Evolutionary conservation across 2,329 filamentous ascomycete genomes (phyloP).

Genomic region (Meredithiella fracta): DNA sequence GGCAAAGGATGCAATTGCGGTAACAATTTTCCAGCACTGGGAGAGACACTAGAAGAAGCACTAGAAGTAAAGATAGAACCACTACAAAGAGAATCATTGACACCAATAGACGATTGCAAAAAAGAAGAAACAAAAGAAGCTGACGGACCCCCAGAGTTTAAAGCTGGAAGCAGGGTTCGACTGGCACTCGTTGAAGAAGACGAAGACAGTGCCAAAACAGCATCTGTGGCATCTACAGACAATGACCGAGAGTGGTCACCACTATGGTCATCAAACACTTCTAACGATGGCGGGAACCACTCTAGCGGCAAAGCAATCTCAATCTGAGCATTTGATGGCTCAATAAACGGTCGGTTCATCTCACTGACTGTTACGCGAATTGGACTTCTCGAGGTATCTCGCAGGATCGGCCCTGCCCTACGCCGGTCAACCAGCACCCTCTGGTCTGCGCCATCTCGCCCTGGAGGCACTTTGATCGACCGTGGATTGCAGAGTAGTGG

Average conservation of each 20-base stretch:
- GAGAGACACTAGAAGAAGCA: not conserved
- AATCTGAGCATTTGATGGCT: conserved; percentile 12
- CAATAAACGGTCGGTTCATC: conserved; percentile 6
- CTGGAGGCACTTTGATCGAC: not conserved
- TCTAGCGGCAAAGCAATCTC: conserved; percentile 11
- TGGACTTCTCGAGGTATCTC: conserved; percentile 38
- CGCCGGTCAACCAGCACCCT: not conserved
- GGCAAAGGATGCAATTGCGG: not conserved
- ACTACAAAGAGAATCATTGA: not conserved
- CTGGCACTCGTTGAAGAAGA: not conserved
- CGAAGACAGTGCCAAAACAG: not conserved
- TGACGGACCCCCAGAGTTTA: too few relatives aligned
- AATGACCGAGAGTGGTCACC: not conserved
- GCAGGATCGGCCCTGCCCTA: conserved; percentile 29
- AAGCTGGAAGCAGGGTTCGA: too few relatives aligned
- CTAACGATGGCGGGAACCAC: not conserved
- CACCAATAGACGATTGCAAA: too few relatives aligned
- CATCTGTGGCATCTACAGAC: not conserved
- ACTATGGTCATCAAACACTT: too few relatives aligned
- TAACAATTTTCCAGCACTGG: not conserved
- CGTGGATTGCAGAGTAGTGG: not conserved
- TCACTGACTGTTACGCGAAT: conserved; percentile 26
- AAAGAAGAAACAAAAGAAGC: too few relatives aligned
- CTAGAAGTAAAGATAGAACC: not conserved
- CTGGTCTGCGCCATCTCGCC: not conserved